Base-by-base conservation (phyloP, 257 asterid genomes). In the Coffea eugenioides region DNA sequence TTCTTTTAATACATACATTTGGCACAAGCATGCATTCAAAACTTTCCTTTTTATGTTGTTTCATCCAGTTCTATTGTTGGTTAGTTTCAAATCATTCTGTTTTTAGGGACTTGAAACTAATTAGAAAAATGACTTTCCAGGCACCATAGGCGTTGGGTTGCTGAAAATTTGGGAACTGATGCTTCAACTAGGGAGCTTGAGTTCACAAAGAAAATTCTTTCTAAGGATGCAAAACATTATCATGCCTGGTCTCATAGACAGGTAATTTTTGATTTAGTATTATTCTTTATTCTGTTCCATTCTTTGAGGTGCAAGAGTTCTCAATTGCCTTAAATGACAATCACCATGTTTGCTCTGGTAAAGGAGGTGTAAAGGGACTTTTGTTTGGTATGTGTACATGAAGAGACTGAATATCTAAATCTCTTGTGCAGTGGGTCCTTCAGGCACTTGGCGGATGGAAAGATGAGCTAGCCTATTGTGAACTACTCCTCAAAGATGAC, bases 241-340 rank as follows among this genome's bases (percentile, higher is more conserved):
- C 99, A 94, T 79, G 96, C 98, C 46, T 96, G 99, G 99, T 94
- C 97, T 77, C 98, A 96, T 84, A 90, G 99, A 89, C 98, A 94
- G 97, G 98, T 94, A 71, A 31, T 68, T 71, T 75, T 20, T 69
- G 20, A 66, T 54, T 39, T 77, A 7, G 10, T 15, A 34, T 27
- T 67, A 43, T 72, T 1, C 6, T 25, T n/a, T 64, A 10, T 64
- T 46, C 52, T 18, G 31, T 66, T 80, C 21, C 51, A 45, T 14
- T 57, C 10, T 12, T 43, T 13, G 8, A 21, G 70, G 36, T 18
- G 61, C 16, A 36, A 31, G 61, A 56, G n/a, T 13, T 27, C 43
- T 25, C 71, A 36, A 41, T 79, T 45, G 10, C 56, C 54, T 41
- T 79, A 8, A 51, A 15, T 73, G 5, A 31, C 27, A 49, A 18